Evolutionary conservation across 495 filamentous ascomycete genomes (phyloP), one percentile per base, ranked within the genome.

Genomic region (Pyrenula aspistea): DNA sequence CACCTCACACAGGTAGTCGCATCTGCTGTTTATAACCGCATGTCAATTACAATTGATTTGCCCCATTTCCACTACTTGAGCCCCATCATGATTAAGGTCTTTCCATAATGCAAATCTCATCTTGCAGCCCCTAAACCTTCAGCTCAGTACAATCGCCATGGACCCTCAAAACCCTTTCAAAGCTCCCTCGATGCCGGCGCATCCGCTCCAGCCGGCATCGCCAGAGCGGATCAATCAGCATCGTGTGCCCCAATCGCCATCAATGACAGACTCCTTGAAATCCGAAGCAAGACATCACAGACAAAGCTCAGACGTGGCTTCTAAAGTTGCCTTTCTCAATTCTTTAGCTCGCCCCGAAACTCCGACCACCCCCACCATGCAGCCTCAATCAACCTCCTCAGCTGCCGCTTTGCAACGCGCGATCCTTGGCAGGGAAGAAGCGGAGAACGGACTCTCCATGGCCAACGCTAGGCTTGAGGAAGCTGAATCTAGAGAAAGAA

Each of bases 251-350:
- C 70, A 66, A 51, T 83, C 83, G 10, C 78, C 80, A 0, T 79
- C 78, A 0, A 54, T 81, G 20, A 73, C 79, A 2, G 73, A 82
- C 24, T 60, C 77, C 25, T 52, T 71, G 24, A 63, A 63, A 15
- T 55, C 57, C 67, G 2, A 73, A 69, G 50, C 65, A 70, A 74
- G 67, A 65, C 55, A 53, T 19, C 71, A 71, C 51, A 72, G 65
- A 36, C 72, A 75, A 19, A 67, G 67, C 54, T 87, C 87, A 22
- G 89, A 94, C 65, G 88, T 95, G 1, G 87, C 91, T 63, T 83
- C 88, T 24, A 93, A 92, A 68, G 89, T 95, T 61, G 85, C 83
- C 23, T 88, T 85, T 59, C 86, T 95, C 63, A 91, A 95, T 71
- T 80, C 76, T 53, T 71, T 95, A 36, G 73, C 78, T 53, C 74